phyloP scores from a whole-genome alignment of 192 early-diverging fungal genomes.

The Linnemannia schmuckeri region DNA sequence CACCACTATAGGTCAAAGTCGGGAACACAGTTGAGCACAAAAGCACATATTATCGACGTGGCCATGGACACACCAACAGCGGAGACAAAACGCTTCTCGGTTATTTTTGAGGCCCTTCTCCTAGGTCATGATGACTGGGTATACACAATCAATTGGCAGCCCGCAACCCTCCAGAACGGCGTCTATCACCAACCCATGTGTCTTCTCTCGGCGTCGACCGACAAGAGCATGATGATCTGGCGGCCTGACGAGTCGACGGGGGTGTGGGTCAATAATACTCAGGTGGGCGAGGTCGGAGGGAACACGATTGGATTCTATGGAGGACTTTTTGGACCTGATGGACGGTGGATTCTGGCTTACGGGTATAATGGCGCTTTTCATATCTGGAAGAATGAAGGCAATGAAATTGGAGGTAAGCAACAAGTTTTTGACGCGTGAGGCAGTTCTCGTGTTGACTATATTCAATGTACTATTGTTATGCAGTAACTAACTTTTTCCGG shows the following conservation, averaged over 20 bases:
- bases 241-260: constrained; percentile 79
- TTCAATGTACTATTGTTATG: no score
- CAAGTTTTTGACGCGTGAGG: constrained; percentile 1
- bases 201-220: constrained; percentile 89
- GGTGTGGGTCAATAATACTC: constrained; percentile 87
- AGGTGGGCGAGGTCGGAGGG: constrained; percentile 93
- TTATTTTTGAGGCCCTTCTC: constrained; percentile 93
- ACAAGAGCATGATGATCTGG: constrained; percentile 96
- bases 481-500: not conserved
- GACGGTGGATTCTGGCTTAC: constrained; percentile 77
- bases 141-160: constrained; percentile 85
- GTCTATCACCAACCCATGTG: constrained; percentile 73
- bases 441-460: not conserved
- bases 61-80: constrained; percentile 19
- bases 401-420: constrained; percentile 42
- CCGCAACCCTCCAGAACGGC: constrained; percentile 54
- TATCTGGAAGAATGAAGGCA: constrained; percentile 74
- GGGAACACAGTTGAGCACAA: constrained; percentile 82
- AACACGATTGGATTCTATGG: constrained; percentile 86
- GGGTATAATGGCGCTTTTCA: constrained; percentile 90
- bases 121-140: constrained; percentile 98
- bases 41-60: constrained; percentile 82
- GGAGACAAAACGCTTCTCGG: constrained; percentile 58
- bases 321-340: constrained; percentile 76
- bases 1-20: constrained; percentile 57